phyloP scores from a whole-genome alignment of 2,329 filamentous ascomycete genomes.

The Ophiostoma triangulosporum region DNA sequence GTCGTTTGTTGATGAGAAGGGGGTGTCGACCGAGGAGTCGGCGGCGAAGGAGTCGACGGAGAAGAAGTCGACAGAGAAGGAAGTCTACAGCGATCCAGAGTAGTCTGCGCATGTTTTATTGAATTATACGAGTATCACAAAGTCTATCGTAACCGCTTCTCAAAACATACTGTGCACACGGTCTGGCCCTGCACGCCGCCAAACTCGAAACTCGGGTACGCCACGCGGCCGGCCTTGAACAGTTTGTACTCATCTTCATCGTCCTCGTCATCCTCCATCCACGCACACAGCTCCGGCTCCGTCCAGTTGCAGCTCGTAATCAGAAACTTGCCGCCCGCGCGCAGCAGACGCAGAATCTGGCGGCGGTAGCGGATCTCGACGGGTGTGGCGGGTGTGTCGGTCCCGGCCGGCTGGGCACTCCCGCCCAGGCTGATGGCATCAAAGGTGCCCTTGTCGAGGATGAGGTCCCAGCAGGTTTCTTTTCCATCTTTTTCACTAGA shows the following conservation, averaged over 20 bases:
- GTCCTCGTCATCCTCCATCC: slow-evolving; percentile 48
- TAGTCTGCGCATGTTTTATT: too few relatives aligned
- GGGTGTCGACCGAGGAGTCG: neutral
- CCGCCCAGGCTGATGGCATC: slow-evolving; percentile 80
- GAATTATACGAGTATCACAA: too few relatives aligned
- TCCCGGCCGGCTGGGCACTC: neutral
- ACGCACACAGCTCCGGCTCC: slow-evolving; percentile 65
- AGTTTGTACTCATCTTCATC: slow-evolving; percentile 24
- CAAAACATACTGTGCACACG: slow-evolving; percentile 77
- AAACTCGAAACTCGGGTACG: slow-evolving; percentile 80
- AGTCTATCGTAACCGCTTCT: slow-evolving; percentile 24
- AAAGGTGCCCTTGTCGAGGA: slow-evolving; percentile 97
- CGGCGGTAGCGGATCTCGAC: slow-evolving; percentile 64
- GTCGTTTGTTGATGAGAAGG: slow-evolving; percentile 5
- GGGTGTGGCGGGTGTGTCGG: slow-evolving; percentile 21
- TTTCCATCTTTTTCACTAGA: too few relatives aligned
- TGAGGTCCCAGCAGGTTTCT: slow-evolving; percentile 60
- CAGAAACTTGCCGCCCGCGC: slow-evolving; percentile 57
- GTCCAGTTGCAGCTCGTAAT: slow-evolving; percentile 99
- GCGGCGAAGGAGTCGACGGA: too few relatives aligned
- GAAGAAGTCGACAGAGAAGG: neutral
- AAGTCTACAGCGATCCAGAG: slow-evolving; percentile 14
- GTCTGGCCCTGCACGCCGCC: slow-evolving; percentile 79
- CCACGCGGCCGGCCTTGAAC: slow-evolving; percentile 51
- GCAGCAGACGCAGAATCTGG: slow-evolving; percentile 55